These are phyloP conservation scores for Candida mattraensis DNA, from an alignment of 805 yeast genomes.

Conservation along the genomic window DNA sequence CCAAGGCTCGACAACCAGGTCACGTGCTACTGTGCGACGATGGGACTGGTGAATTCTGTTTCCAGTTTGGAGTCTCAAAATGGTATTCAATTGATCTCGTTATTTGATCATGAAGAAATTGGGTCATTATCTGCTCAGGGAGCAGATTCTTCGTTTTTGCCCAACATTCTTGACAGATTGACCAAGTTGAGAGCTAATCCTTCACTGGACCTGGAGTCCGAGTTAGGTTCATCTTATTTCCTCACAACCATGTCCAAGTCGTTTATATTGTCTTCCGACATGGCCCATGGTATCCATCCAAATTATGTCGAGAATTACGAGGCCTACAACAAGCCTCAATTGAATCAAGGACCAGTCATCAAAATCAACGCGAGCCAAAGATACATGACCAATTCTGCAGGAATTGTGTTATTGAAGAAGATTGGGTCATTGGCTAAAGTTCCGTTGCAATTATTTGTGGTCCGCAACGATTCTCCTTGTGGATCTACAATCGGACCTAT, in stretches of 20 bases:
- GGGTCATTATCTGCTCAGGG: slow-evolving; percentile 96
- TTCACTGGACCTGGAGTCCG: slow-evolving; percentile 33
- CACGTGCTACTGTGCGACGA: slow-evolving; percentile 78
- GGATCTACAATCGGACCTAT: slow-evolving; percentile 98
- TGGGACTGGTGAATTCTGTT: slow-evolving; percentile 58
- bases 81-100: slow-evolving; percentile 71
- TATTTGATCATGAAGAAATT: slow-evolving; percentile 95
- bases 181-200: slow-evolving; percentile 47
- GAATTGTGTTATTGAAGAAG: slow-evolving; percentile 73
- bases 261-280: slow-evolving; percentile 87
- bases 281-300: slow-evolving; percentile 97
- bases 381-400: slow-evolving; percentile 91
- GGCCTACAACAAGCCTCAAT: slow-evolving; percentile 69
- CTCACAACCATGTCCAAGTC: slow-evolving; percentile 69
- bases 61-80: slow-evolving; percentile 40
- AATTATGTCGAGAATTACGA: slow-evolving; percentile 81
- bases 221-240: slow-evolving; percentile 38
- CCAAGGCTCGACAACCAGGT: slow-evolving; percentile 91
- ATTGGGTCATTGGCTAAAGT: slow-evolving; percentile 65
- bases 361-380: slow-evolving; percentile 94
- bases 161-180: slow-evolving; percentile 71
- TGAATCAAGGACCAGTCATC: slow-evolving; percentile 90
- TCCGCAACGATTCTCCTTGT: slow-evolving; percentile 88
- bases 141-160: slow-evolving; percentile 89
- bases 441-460: slow-evolving; percentile 94